Base-by-base conservation (phyloP, 2,329 filamentous ascomycete genomes). In the Mycosphaerella sp. region DNA sequence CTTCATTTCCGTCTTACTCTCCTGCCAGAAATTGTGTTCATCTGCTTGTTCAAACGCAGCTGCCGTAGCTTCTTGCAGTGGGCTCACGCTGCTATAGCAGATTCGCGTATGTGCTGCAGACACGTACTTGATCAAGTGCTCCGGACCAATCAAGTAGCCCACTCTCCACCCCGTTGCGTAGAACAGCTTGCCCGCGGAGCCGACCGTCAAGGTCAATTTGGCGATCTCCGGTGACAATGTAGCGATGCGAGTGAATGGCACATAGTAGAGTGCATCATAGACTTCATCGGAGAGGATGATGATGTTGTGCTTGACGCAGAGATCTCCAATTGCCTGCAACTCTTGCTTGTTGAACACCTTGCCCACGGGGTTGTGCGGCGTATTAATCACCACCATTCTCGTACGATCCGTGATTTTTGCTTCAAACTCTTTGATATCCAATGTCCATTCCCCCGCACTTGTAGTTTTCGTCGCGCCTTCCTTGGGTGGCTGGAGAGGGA, bases 101-200 rank as follows among this genome's bases (percentile, higher is more conserved):
- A 98, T 97, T 51, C 92, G 83, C 0, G 92, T 97, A 71, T 98
- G 93, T 0, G 93, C 93, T 14, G 89, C 89, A 9, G 87, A 83
- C 34, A 95, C 92, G 69, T 95, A 88, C 69, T 95, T 87, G 74
- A 97, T 90, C 49, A 97, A 77, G 57, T 95, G 82, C 50, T 89
- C 82, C 0, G 88, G 89, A 0, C 93, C 93, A 67, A 97, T 93
- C 38, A 98, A 77, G 84, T 92, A 98, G 52, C 93, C 88, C 62
- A 97, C 91, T 54, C 93, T 85, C 93, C 93, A 98, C 45, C 93
- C 93, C 0, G 93, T 98, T 53, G 89, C 89, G 68, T 97, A 97
- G 73, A 98, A 98, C 77, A 93, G 95, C 80, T 98, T 98, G 64
- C 93, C 93, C 1, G 90, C 93, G 0, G 90, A 95, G 17, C 93